Conservation (phyloP, 139 green algal species). For the Chlamydomonas applanata region DNA sequence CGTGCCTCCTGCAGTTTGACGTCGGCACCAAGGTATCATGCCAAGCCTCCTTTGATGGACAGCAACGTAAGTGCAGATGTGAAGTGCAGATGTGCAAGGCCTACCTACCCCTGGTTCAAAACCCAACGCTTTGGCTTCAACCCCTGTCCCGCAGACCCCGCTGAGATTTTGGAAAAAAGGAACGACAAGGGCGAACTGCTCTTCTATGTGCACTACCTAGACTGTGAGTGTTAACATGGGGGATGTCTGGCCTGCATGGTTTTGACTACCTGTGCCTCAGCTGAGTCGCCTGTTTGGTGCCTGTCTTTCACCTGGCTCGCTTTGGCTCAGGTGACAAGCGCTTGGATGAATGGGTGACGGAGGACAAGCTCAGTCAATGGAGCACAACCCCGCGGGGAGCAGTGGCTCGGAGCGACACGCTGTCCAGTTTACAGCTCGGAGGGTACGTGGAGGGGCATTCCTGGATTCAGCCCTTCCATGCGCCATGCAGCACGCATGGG, state of each 20-base stretch:
- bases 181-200: constrained; percentile 23
- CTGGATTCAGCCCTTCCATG: too few relatives aligned
- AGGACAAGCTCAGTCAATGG: constrained; percentile 41
- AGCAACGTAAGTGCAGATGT: constrained; percentile 19
- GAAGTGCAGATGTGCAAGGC: background rate
- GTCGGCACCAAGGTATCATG: constrained; percentile 32
- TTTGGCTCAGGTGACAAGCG: constrained; percentile 75
- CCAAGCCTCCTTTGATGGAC: constrained; percentile 38
- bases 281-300: too few relatives aligned
- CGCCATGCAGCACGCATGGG: too few relatives aligned
- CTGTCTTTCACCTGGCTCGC: too few relatives aligned
- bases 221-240: constrained; percentile 56
- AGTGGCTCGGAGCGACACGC: constrained; percentile 20
- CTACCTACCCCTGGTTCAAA: background rate
- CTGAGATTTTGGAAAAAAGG: constrained; percentile 47
- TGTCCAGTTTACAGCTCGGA: constrained; percentile 12
- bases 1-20: constrained; percentile 2
- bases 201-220: constrained; percentile 91
- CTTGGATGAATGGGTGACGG: constrained; percentile 84
- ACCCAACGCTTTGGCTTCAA: background rate
- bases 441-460: constrained; percentile 4
- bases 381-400: constrained; percentile 9
- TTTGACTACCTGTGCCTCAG: too few relatives aligned
- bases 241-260: background rate
- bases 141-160: constrained; percentile 29